phyloP scores from a whole-genome alignment of 2,329 filamentous ascomycete genomes.

The Byssochlamys sp. region DNA sequence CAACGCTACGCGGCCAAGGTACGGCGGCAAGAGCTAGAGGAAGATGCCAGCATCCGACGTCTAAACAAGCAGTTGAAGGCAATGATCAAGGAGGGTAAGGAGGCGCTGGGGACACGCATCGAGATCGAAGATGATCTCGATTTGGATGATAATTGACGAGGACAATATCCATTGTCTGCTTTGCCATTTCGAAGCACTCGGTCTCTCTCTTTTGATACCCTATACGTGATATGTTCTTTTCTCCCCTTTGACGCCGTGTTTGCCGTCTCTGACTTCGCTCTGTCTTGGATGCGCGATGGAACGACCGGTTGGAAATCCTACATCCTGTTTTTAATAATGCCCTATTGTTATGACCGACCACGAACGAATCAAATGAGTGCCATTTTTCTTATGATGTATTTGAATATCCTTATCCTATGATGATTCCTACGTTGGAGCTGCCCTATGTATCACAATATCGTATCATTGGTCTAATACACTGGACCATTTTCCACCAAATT shows the following conservation, averaged over 20 bases:
- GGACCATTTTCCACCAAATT: no score
- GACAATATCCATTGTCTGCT: background rate
- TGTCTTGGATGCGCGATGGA: background rate
- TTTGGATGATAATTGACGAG: conserved; percentile 18
- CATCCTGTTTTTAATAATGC: conserved; percentile 7
- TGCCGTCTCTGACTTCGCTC: background rate
- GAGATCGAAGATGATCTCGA: conserved; percentile 47
- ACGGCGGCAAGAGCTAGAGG: conserved; percentile 62
- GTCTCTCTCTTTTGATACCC: background rate
- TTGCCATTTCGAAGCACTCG: background rate
- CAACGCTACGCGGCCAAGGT: conserved; percentile 63
- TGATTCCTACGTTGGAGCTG: background rate
- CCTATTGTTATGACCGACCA: background rate
- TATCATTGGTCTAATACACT: background rate
- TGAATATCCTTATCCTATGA: background rate
- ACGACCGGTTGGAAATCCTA: background rate
- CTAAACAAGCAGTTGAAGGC: conserved; percentile 71
- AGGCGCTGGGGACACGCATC: conserved; percentile 68
- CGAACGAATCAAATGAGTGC: background rate
- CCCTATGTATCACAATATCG: background rate
- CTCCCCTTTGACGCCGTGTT: background rate
- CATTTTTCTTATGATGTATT: background rate
- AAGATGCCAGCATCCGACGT: conserved; percentile 67
- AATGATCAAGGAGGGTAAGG: conserved; percentile 81
- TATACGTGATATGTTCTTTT: background rate